Conservation (phyloP, 208 protist genomes). For the Acanthamoeba culbertsoni region DNA sequence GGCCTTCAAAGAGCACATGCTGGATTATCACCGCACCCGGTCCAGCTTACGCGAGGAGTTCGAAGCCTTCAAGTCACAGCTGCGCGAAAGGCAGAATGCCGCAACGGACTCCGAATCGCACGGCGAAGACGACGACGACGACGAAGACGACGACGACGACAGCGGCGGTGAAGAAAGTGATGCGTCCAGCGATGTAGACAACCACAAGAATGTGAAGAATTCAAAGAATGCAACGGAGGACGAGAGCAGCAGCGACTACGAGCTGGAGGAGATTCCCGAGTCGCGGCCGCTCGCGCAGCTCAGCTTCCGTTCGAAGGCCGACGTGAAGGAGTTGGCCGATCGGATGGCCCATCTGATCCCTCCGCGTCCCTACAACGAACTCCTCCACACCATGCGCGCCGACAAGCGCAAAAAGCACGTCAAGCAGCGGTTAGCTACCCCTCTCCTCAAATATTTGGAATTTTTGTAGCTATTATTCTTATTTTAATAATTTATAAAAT, state of each 20-base stretch:
- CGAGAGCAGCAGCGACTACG: not conserved
- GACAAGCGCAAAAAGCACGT: not conserved
- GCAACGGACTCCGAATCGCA: too few relatives aligned
- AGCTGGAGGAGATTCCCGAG: not conserved
- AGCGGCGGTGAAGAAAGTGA: not conserved
- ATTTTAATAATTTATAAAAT: not conserved
- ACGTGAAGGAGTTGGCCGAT: conserved; percentile 21
- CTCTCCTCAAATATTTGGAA: not conserved
- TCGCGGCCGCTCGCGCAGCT: not conserved
- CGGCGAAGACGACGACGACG: not conserved
- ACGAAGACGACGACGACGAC: not conserved
- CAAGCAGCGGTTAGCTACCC: not conserved
- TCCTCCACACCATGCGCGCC: not conserved
- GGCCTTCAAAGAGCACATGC: conserved; percentile 52
- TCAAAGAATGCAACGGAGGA: not conserved
- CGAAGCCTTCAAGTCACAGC: not conserved
- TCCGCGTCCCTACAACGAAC: conserved; percentile 13
- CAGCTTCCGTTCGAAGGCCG: not conserved
- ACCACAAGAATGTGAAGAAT: not conserved
- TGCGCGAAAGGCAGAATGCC: not conserved
- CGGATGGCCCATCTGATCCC: not conserved
- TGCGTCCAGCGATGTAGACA: not conserved
- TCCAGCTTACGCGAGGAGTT: not conserved
- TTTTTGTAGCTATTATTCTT: not conserved
- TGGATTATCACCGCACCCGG: not conserved